Evolutionary conservation across 208 protist genomes (phyloP), one percentile per base, ranked within the genome.

Genomic region (Sergeia podlipaevii): DNA sequence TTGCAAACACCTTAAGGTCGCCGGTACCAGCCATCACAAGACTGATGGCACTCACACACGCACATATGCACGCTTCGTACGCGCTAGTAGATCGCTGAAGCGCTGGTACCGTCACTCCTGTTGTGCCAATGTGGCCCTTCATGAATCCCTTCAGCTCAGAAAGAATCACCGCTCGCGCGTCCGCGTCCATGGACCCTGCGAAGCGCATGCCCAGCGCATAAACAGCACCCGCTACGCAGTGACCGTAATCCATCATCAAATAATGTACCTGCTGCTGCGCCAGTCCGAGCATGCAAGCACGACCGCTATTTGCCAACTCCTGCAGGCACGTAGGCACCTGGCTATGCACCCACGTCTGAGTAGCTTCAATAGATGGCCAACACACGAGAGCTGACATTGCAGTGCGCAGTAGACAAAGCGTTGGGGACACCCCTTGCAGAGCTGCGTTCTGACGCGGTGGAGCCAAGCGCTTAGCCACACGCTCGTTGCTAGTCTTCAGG

Each of bases 11-110:
- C 26, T 81, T 55, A 8, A 91, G 45, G 63, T 98, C 77, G 8
- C 97, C 97, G 2, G 77, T 96, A 34, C 97, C 97, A 6, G 93
- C 78, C 89, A 97, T 96, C 8, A 99, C 91, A 10, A 94, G 57
- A 15, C 69, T 57, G 32, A 89, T 34, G 4, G 87, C 77, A 24
- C 78, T 65, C 28, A 68, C 69, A 58, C 87, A 94, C 20, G 82
- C 51, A n/a, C 78, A 70, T 18, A 88, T 54, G 54, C 87, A 94
- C 42, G 56, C 32, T 20, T 85, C 80, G 62, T 88, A 94, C 3
- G 82, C 87, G 1, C 80, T 79, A 11, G 75, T 89, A 38, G 77
- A 69, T n/a, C 68, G 67, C 54, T 90, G 82, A 36, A 94, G 68
- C 8, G 65, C 39, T 2, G 76, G 65, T 28, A 87, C 80, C 4